Conservation (phyloP, 179 eudicot genomes). For the Camellia oleifera region DNA sequence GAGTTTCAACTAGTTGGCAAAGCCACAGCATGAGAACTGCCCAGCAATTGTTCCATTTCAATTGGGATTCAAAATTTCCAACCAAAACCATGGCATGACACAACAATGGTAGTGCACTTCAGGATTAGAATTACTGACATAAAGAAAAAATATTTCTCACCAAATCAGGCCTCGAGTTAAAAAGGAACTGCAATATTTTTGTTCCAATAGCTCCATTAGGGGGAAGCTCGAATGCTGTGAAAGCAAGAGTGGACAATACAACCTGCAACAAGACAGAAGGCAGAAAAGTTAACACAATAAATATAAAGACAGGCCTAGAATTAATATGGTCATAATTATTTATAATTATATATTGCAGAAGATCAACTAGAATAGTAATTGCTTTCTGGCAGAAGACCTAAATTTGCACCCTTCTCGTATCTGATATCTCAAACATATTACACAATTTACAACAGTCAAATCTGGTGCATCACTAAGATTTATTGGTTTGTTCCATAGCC, state of each 20-base stretch:
- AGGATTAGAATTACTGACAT: neutral
- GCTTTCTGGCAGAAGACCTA: neutral
- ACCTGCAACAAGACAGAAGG: constrained; percentile 54
- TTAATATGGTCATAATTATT: neutral
- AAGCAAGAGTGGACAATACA: constrained; percentile 82
- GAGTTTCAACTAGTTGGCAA: too few relatives aligned
- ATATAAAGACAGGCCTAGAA: neutral
- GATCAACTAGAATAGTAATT: neutral
- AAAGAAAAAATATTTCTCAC: constrained; percentile 35
- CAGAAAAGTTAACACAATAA: constrained; percentile 9
- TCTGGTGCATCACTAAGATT: too few relatives aligned
- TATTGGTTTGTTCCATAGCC: too few relatives aligned
- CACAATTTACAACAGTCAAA: too few relatives aligned
- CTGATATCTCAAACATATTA: neutral
- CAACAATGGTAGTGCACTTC: neutral
- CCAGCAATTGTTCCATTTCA: neutral
- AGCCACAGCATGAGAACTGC: too few relatives aligned
- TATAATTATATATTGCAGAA: neutral
- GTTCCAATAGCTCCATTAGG: constrained; percentile 96
- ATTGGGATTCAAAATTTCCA: neutral
- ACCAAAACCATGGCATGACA: neutral
- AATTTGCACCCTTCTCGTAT: neutral
- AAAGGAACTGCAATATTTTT: constrained; percentile 69
- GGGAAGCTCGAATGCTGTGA: constrained; percentile 97
- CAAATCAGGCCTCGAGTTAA: constrained; percentile 89